phyloP scores from a whole-genome alignment of 306 rosid genomes.

The Dalbergia cochinchinensis region DNA sequence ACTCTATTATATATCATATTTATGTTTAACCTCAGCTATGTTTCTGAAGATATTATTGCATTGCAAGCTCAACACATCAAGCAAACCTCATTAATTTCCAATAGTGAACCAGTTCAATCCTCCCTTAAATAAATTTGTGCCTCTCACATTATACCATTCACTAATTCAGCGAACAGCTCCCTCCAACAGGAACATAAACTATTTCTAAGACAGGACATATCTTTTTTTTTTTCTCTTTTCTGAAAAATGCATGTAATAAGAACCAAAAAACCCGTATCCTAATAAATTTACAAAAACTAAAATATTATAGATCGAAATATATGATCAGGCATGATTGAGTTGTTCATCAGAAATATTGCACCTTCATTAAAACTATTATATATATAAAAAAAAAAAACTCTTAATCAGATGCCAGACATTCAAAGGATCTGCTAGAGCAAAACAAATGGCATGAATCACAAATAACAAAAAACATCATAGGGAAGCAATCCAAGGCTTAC shows the following conservation, averaged over 20 bases:
- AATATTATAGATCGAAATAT: background rate
- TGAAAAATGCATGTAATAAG: background rate
- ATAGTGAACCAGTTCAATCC: background rate
- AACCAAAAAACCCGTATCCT: background rate
- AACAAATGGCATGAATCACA: background rate
- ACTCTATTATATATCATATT: too few species aligned
- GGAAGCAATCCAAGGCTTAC: slow-evolving; percentile 56
- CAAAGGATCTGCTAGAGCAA: slow-evolving; percentile 17
- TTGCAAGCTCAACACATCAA: background rate
- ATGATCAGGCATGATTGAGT: slow-evolving; percentile 11
- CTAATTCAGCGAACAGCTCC: background rate
- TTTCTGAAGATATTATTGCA: background rate
- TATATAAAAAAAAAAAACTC: background rate
- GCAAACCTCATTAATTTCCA: background rate
- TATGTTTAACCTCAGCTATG: background rate
- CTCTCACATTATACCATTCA: background rate
- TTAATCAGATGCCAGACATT: background rate
- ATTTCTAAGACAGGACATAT: background rate
- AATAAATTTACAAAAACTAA: background rate
- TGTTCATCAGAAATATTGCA: background rate
- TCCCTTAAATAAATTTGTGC: background rate
- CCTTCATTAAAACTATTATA: background rate
- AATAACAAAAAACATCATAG: slow-evolving; percentile 5
- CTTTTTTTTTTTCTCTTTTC: too few species aligned
- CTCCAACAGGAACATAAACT: background rate